Evolutionary conservation across 2,329 filamentous ascomycete species (phyloP), one percentile per base, ranked within the genome.

Genomic region (Calonectria honghensis): DNA sequence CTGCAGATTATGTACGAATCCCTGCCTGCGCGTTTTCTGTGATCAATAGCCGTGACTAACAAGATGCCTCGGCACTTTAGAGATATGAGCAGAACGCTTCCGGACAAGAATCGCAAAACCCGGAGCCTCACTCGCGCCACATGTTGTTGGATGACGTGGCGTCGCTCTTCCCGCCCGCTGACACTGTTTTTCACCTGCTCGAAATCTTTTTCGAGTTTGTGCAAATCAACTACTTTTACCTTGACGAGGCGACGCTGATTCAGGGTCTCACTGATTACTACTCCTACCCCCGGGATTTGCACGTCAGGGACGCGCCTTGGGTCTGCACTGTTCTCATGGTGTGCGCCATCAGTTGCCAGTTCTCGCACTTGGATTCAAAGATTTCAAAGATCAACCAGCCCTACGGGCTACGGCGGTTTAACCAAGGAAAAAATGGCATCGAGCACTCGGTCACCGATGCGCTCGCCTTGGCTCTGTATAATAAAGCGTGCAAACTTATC

Each of bases 401-500:
- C 24, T 37, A 27, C 24, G 57, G 57, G 35, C 57, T 61, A 6
- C 57, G 57, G 14, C 35, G 57, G 10, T 41, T 24, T 10, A 29
- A 41, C 35, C 57, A 63, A 20, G 57, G 57, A 3, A 63, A 63
- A 63, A 63, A 63, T 27, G 57, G 57, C 24, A 31, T 63, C 37
- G 37, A 63, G 24, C n/a, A 41, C 35, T 63, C 57, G 3, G 37
- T 37, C 14, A 63, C 39, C n/a, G 16, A 63, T 27, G 57, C 37
- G 14, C 57, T 63, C n/a, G 57, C 57, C 3, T 29, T 63, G 14
- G 88, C 87, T 18, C 90, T 91, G 74, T 91, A 91, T 75, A 88
- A 90, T 69, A 88, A 89, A 76, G 90, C 90, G 0, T 88, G 87
- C 29, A 88, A 87, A 75, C 83, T 91, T 3, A 83, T 91, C 2